Conservation (phyloP, 805 yeast genomes). For the Ogataea henricii region DNA sequence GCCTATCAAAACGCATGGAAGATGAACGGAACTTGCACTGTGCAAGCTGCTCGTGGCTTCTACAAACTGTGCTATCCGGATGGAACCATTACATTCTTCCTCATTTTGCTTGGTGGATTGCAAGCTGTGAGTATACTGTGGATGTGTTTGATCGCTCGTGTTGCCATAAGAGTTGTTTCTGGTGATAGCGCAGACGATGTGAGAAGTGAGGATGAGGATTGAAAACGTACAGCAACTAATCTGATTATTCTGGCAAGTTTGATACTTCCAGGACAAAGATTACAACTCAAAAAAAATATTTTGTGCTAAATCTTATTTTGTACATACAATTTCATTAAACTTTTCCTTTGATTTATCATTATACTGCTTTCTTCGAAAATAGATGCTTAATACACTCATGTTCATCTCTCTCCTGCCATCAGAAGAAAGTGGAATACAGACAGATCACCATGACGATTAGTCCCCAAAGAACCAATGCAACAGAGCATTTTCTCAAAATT, state of each 20-base stretch:
- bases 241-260: background rate
- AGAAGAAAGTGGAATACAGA: slow-evolving; percentile 46
- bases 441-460: slow-evolving; percentile 55
- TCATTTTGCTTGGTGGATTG: slow-evolving; percentile 59
- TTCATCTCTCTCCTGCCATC: background rate
- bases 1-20: slow-evolving; percentile 48
- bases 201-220: slow-evolving; percentile 78
- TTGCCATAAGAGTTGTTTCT: slow-evolving; percentile 65
- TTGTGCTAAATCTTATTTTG: slow-evolving; percentile 3
- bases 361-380: slow-evolving; percentile 32
- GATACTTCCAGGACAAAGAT: background rate
- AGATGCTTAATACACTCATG: slow-evolving; percentile 1
- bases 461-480: slow-evolving; percentile 54
- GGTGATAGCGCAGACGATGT: slow-evolving; percentile 85
- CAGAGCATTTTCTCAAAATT: slow-evolving; percentile 28
- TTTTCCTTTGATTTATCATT: slow-evolving; percentile 1
- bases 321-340: slow-evolving; percentile 2
- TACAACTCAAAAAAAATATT: background rate
- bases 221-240: slow-evolving; percentile 13
- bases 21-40: slow-evolving; percentile 49
- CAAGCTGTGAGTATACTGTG: slow-evolving; percentile 69
- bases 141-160: slow-evolving; percentile 73
- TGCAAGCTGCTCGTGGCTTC: slow-evolving; percentile 10
- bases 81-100: slow-evolving; percentile 46
- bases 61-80: slow-evolving; percentile 53